Evolutionary conservation across 208 protist genomes (phyloP), one percentile per base, ranked within the genome.

Genomic region (Herpetomonas samuelpessoai): DNA sequence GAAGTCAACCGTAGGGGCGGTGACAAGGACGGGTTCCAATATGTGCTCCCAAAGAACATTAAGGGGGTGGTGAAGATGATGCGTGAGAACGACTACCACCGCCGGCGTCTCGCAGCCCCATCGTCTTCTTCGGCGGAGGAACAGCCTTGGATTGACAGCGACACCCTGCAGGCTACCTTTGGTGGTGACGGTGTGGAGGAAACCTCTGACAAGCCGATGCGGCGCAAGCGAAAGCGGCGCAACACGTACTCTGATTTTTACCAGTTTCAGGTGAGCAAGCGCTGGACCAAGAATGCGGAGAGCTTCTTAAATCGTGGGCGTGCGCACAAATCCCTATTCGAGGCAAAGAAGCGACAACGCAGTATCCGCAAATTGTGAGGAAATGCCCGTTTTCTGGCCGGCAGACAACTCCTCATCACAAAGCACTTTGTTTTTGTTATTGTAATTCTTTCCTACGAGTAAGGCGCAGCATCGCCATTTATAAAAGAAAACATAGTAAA

Each of bases 251-350:
- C 79, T 0, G 86, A 92, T 49, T 95, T 95, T 48, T 95, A 95
- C 51, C 85, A 95, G 62, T 95, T 90, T 60, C 89, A 95, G 75
- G 86, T 95, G 46, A 91, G 81, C 57, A 80, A 81, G 63, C 76
- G 74, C 28, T 95, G 89, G 86, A 92, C 89, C 14, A 70, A 76
- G 7, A 95, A 95, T 47, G 89, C 89, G 26, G 89, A 95, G 69
- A 87, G 76, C 55, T 95, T 95, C 55, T 56, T 95, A 29, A 81
- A 79, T 26, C 78, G 78, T 35, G 84, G 86, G n/a, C 71, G 81
- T 16, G 79, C 77, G 2, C 68, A 84, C 66, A 91, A 83, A 73
- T 76, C 79, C 25, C 71, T 95, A 30, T 93, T 95, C 72, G 89
- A 88, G 57, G 78, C 81, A 2, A 86, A 88, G 66, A 83, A 86